These are phyloP conservation scores for Maudiozyma pseudohumilis DNA, from an alignment of 805 yeast genomes.

Conservation along the genomic window DNA sequence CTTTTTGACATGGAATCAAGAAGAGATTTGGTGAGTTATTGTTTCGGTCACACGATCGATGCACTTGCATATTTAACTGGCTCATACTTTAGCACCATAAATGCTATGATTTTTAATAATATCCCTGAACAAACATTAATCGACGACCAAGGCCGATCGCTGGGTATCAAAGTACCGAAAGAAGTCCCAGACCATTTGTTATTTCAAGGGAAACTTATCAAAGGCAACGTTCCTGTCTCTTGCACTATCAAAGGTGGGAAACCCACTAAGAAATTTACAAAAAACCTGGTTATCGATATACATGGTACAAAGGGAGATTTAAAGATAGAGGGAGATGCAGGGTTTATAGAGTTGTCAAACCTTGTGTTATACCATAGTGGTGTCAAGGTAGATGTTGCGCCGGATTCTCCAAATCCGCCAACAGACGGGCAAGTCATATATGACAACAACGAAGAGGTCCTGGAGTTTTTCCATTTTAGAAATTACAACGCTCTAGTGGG, in stretches of 20 bases:
- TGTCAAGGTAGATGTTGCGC: slow-evolving; percentile 5
- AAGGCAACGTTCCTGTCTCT: slow-evolving; percentile 15
- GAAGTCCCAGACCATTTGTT: slow-evolving; percentile 17
- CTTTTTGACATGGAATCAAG: slow-evolving; percentile 13
- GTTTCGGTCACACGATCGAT: slow-evolving; percentile 20
- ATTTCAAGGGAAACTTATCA: slow-evolving; percentile 13
- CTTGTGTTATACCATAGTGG: slow-evolving; percentile 17
- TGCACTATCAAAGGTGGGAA: slow-evolving; percentile 18
- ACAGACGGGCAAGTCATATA: slow-evolving; percentile 1
- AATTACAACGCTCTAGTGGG: slow-evolving; percentile 18
- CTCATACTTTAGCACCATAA: slow-evolving; percentile 12
- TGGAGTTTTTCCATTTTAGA: slow-evolving; percentile 16
- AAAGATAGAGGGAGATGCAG: slow-evolving; percentile 19
- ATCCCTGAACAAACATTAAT: slow-evolving; percentile 11
- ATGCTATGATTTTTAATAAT: slow-evolving; percentile 15
- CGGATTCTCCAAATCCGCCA: neutral
- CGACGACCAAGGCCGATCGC: slow-evolving; percentile 11
- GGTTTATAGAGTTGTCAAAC: slow-evolving; percentile 17
- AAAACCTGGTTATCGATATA: slow-evolving; percentile 16
- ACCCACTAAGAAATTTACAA: slow-evolving; percentile 15
- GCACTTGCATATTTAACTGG: slow-evolving; percentile 15
- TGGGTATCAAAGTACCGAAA: slow-evolving; percentile 8
- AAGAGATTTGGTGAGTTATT: slow-evolving; percentile 9
- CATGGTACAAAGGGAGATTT: slow-evolving; percentile 20
- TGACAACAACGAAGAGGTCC: slow-evolving; percentile 10